Percentiles rank a stretch among this genome's conserved stretches.
Conservation (phyloP, 352 stramenopile genomes). For the Phytophthora uliginosa region DNA sequence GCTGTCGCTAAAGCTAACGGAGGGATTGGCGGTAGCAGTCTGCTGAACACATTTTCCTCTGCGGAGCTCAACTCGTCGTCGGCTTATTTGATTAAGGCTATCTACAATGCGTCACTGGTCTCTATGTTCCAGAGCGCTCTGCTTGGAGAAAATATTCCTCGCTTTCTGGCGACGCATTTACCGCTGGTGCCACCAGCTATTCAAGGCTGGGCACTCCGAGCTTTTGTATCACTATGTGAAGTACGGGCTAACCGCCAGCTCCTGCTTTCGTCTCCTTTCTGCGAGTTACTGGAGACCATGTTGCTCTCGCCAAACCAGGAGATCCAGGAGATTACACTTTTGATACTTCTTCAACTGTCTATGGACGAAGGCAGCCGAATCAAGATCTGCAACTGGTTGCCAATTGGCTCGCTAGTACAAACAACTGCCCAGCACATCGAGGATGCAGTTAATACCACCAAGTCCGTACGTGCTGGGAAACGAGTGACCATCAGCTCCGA, state of each 20-base stretch:
- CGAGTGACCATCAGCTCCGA: neutral
- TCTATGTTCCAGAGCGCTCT: conserved; percentile 67
- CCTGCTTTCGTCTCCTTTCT: conserved; percentile 61
- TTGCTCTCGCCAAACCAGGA: conserved; percentile 44
- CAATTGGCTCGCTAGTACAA: conserved; percentile 51
- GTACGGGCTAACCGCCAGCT: conserved; percentile 55
- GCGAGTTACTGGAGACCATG: conserved; percentile 59
- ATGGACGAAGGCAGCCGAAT: conserved; percentile 74
- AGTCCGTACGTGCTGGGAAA: neutral
- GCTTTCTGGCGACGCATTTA: conserved; percentile 62
- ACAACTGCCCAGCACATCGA: conserved; percentile 42
- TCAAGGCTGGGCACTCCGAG: conserved; percentile 58
- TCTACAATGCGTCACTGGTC: conserved; percentile 75
- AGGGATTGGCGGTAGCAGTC: conserved; percentile 24
- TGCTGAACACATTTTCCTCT: conserved; percentile 13
- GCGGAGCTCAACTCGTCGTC: conserved; percentile 27
- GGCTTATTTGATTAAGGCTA: conserved; percentile 71
- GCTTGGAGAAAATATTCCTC: conserved; percentile 72
- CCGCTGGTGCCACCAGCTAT: conserved; percentile 44
- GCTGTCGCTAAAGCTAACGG: conserved; percentile 26
- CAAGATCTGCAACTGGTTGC: conserved; percentile 80
- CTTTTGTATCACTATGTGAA: conserved; percentile 66
- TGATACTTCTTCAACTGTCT: conserved; percentile 65
- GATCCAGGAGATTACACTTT: conserved; percentile 66
- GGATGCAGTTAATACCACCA: conserved; percentile 1